Evolutionary conservation across 345 rosid genomes (phyloP).

Genomic region (Hypericum androsaemum): DNA sequence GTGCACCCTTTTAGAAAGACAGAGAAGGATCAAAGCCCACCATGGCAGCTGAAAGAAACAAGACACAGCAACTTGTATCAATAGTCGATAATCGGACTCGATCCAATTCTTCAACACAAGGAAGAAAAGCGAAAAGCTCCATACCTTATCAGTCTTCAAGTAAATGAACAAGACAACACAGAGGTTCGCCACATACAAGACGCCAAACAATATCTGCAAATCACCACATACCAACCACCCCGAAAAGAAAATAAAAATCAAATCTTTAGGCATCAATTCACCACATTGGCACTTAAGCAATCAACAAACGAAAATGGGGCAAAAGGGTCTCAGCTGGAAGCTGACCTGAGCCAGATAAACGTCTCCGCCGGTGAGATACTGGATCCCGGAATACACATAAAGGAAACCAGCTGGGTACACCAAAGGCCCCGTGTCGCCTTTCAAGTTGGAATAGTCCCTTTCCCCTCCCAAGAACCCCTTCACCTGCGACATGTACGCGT

Average conservation of each 20-base stretch:
- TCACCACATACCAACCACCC: not conserved
- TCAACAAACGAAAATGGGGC: not conserved
- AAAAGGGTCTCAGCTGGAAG: not conserved
- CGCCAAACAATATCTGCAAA: conserved; percentile 72
- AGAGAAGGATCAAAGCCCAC: conserved; percentile 81
- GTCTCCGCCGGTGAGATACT: conserved; percentile 55
- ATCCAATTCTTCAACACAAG: not conserved
- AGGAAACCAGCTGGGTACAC: conserved; percentile 97
- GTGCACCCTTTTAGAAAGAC: conserved; percentile 82
- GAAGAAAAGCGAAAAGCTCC: not conserved
- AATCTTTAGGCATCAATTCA: not conserved
- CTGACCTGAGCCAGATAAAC: conserved; percentile 76
- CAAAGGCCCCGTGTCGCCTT: conserved; percentile 91
- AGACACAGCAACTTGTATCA: not conserved
- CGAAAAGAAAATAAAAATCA: not conserved
- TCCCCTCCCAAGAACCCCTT: conserved; percentile 86
- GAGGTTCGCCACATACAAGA: conserved; percentile 64
- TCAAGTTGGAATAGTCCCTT: conserved; percentile 72
- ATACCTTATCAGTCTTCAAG: conserved; percentile 72
- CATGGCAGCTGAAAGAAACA: conserved; percentile 64
- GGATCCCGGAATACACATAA: conserved; percentile 73
- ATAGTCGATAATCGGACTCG: not conserved
- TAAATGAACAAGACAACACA: conserved; percentile 60
- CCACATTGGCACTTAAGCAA: not conserved
- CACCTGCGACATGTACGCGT: conserved; percentile 97